Base-by-base conservation (phyloP, 176 grass and related monocot species). In the Avena eriantha region DNA sequence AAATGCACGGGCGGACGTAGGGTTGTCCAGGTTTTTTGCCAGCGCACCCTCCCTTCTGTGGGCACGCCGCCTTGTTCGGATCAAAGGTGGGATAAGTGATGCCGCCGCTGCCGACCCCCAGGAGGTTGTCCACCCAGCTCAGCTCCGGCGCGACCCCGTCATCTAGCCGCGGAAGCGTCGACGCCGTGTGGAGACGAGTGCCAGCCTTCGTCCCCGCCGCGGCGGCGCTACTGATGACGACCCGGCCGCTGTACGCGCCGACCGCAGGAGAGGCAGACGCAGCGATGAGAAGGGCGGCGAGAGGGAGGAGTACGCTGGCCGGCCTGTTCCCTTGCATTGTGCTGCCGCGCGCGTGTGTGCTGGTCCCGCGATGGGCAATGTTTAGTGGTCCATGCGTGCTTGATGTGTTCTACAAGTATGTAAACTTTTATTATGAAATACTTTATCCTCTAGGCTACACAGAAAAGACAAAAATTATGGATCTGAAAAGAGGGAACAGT, bases 231-330 rank as follows among this genome's bases (percentile, higher is more conserved):
- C 23, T n/a, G 69, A 67, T 7, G 46, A 55, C 58, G 69, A 41
- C 50, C 31, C n/a, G 18, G 57, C 21, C 47, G 69, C 29, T 9
- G 56, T 63, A 21, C 17, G 18, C 19, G 33, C 2, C 23, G 0
- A 21, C 51, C 14, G 61, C 59, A 1, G 16, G 12, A 14, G 34
- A 17, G 9, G 64, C 29, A 18, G 21, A 21, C 7, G 33, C 10
- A 4, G 23, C 1, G 7, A 88, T 51, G 64, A 87, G 70, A 33
- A 87, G 7, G 61, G n/a, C 16, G 33, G 9, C 59, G 26, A 66
- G 39, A 41, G 39, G 5, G 5, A 33, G 2, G 55, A 51, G 3
- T 36, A 71, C 19, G 3, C 4, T 21, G 46, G n/a, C 56, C 36
- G 16, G 34, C 13, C 0, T 12, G 19, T 55, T 70, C 19, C 65